A percentile compares a stretch with the other conserved stretches of the same genome.
Conservation (phyloP, 805 yeast genomes). For the Candida adriatica region DNA sequence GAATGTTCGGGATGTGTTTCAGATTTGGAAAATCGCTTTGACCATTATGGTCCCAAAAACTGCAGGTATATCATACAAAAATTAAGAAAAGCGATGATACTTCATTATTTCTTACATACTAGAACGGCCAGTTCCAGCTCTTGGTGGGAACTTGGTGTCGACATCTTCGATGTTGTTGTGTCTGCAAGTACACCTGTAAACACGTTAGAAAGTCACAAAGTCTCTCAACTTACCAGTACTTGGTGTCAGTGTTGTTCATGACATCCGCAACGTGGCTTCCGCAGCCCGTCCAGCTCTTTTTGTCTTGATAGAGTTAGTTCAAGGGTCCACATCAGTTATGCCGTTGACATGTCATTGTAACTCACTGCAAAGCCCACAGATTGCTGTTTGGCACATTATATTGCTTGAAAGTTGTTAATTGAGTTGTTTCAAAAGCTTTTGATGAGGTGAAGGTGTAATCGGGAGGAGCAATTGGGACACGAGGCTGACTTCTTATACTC, state of each 20-base stretch:
- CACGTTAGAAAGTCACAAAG: neutral
- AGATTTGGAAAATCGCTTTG: no score
- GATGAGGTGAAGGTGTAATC: no score
- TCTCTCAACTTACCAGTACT: constrained; percentile 23
- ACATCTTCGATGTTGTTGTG: constrained; percentile 25
- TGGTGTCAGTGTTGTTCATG: constrained; percentile 44
- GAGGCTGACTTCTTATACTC: no score
- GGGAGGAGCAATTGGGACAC: no score
- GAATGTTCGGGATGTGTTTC: no score
- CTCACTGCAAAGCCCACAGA: constrained; percentile 24
- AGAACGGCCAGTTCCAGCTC: constrained; percentile 56
- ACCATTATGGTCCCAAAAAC: no score
- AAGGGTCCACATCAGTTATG: no score
- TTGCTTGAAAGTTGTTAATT: neutral
- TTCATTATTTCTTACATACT: constrained; percentile 16
- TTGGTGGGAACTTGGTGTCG: constrained; percentile 46
- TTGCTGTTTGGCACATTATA: constrained; percentile 21
- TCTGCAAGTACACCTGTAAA: constrained; percentile 41
- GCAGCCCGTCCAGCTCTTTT: constrained; percentile 61
- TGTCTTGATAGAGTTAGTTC: constrained; percentile 22
- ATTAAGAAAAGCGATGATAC: no score
- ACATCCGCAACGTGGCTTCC: constrained; percentile 47
- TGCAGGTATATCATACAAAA: no score
- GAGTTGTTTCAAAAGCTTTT: no score
- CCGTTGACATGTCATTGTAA: constrained; percentile 1